Evolutionary conservation across 352 stramenopile species (phyloP), one percentile per base, ranked within the genome.

Genomic region (Vaucheria bursata): DNA sequence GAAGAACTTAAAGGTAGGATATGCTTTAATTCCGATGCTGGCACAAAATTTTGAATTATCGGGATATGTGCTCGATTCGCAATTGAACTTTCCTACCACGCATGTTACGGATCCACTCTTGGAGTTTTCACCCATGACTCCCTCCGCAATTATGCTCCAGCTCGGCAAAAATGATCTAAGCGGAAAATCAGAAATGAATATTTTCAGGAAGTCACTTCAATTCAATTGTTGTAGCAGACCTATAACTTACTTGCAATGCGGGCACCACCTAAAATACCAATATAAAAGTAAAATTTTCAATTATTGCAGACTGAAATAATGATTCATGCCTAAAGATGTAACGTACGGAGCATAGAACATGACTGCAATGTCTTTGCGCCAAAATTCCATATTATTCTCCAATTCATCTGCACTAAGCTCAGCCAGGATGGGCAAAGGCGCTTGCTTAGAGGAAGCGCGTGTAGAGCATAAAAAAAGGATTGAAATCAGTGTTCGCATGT

Each of bases 1-100:
- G 71, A 81, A 81, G 37, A 81, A 53, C 49, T 78, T 79, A 64
- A 81, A 81, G 70, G 76, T 81, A 31, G 76, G 76, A 65, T 81
- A 81, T 39, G 50, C 73, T 12, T 53, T 38, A 40, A 79, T 32
- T 8, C 71, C 71, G 37, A 79, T 25, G 25, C 74, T 67, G 7
- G 52, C 34, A 45, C 73, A 79, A 34, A 79, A 74, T 29, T 53
- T 32, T 32, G 34, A 35, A 18, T 53, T 66, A 3, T 35, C 64
- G 12, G 64, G 36, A 33, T 79, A 50, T 4, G 6, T n/a, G 32
- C 7, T 7, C 68, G 8, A 4, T 40, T 81, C 76, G 70, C 76
- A 81, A 35, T 81, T 49, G 70, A 81, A 81, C 25, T 76, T 74
- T 50, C 8, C 76, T 50, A 78, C 64, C 37, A 81, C 39, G 49